These are phyloP conservation scores for Dendrobium huoshanense DNA, from an alignment of 106 monocot species.

Conservation along the genomic window DNA sequence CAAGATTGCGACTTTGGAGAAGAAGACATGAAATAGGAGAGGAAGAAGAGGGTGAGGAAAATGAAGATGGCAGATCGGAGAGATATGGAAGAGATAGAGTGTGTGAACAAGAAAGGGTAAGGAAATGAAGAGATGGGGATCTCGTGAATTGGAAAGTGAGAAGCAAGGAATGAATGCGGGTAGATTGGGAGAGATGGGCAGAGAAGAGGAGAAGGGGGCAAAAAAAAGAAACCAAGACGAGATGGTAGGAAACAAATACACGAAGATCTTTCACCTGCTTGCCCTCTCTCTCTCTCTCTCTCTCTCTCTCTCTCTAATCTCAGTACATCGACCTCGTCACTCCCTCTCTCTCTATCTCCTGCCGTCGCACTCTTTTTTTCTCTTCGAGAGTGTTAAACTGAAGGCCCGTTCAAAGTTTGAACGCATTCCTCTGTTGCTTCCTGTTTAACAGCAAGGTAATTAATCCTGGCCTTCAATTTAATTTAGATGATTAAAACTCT, in stretches of 20 bases:
- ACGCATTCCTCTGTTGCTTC: background rate
- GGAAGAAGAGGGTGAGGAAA: background rate
- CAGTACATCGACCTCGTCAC: background rate
- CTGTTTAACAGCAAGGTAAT: background rate
- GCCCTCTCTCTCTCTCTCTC: constrained; percentile 1
- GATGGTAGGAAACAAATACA: constrained; percentile 2
- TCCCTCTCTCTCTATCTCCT: background rate
- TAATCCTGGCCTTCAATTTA: background rate
- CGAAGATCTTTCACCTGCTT: background rate
- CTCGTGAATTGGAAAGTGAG: constrained; percentile 38
- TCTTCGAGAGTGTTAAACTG: background rate
- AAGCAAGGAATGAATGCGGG: constrained; percentile 55
- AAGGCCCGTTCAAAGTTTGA: background rate
- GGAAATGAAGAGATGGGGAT: constrained; percentile 30
- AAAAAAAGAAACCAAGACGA: background rate
- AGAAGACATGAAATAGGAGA: constrained; percentile 1
- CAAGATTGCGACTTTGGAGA: background rate
- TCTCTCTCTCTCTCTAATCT: constrained; percentile 2
- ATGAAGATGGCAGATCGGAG: background rate
- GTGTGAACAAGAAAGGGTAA: constrained; percentile 7
- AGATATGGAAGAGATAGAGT: background rate
- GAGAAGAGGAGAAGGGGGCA: background rate
- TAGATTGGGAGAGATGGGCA: constrained; percentile 11
- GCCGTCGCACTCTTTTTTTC: background rate
- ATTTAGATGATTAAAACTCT: background rate